Conservation (phyloP, 768 basidiomycete species). For the Candolleomyces efflorescens region DNA sequence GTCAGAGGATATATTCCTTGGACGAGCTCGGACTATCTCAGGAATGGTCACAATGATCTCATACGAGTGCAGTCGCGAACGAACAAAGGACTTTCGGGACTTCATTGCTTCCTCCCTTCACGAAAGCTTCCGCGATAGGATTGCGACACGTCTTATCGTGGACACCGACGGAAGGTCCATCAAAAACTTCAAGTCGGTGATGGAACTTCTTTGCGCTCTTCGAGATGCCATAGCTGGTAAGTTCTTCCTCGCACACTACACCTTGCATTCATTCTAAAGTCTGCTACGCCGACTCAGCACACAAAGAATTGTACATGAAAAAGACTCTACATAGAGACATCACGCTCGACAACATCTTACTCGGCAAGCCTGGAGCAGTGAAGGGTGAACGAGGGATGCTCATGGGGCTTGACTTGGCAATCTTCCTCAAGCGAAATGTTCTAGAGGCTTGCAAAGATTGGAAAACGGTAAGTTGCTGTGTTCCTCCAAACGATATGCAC, state of each 20-base stretch:
- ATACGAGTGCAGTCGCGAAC: neutral
- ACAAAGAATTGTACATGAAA: neutral
- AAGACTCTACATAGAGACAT: neutral
- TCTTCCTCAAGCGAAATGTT: neutral
- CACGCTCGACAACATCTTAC: neutral
- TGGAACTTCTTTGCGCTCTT: neutral
- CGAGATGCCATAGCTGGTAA: neutral
- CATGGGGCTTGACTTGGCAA: neutral
- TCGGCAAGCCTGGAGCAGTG: neutral
- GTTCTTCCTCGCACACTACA: too few species aligned
- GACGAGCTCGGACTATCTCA: neutral
- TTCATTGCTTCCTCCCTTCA: too few species aligned
- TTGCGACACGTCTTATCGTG: neutral
- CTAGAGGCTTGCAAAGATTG: neutral
- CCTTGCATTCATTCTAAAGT: too few species aligned
- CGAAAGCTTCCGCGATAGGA: neutral
- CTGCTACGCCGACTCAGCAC: too few species aligned
- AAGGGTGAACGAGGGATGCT: neutral
- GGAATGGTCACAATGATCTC: neutral
- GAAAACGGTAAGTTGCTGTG: neutral
- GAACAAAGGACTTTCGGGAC: neutral
- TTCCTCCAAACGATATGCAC: too few species aligned
- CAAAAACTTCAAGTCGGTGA: neutral
- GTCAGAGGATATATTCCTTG: neutral
- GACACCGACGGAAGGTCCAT: neutral